Evolutionary conservation across 208 protist genomes (phyloP), one percentile per base, ranked within the genome.

Genomic region (Porcisia hertigi): DNA sequence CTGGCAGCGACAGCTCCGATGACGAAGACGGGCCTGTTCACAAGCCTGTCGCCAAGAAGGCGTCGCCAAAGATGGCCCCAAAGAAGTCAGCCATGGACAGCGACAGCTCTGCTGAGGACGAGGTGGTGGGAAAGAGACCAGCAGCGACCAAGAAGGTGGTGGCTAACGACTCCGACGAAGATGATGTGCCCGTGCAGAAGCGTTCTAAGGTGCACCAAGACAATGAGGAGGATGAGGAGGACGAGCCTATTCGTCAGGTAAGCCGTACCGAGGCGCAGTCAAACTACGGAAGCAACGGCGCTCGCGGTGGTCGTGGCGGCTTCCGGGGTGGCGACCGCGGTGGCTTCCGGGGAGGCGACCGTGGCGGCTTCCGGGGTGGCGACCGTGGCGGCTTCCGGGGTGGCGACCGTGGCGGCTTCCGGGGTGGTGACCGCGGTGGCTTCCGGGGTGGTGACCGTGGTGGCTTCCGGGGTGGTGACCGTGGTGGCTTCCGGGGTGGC

Each of bases 11-110:
- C 82, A 73, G 67, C 69, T 30, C 30, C 30, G 49, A 73, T 64
- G 86, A 91, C 59, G 89, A 93, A 57, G 90, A 93, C 62, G 90
- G 88, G 79, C 84, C 87, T 5, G 85, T 80, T n/a, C 60, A 76
- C 58, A 65, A 90, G 79, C 82, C 86, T 34, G 83, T 71, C 8
- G 67, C 75, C 30, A 82, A 82, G 72, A 82, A 82, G 62, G 49
- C 76, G 2, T 78, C 81, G 47, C 84, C 39, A 59, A 83, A 66
- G 45, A 49, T 65, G 71, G 76, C 65, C 8, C 55, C 86, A 43
- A 88, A 88, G 79, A 65, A 72, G 55, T 81, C 86, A 34, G 79
- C 82, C 69, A 66, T 54, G 3, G 73, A 85, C 73, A 84, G 76
- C 69, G 78, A 81, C 83, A 85, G 82, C 57, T 25, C 53, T 25